Evolutionary conservation across 495 filamentous ascomycete genomes (phyloP), one percentile per base, ranked within the genome.

Genomic region (Podospora comata): DNA sequence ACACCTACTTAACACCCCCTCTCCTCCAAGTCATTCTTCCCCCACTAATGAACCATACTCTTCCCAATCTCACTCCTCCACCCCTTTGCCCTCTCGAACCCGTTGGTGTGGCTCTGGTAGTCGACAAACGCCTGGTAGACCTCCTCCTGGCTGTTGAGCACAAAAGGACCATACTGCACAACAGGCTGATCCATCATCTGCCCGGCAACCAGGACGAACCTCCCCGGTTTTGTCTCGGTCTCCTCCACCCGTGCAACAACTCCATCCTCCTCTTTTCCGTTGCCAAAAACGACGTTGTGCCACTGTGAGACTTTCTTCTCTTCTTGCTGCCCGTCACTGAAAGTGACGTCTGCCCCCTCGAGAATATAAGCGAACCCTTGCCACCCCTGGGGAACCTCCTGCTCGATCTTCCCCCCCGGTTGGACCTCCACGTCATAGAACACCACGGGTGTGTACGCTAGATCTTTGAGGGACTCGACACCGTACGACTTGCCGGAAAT

Each of bases 21-120:
- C 7, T 32, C 30, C 23, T 23, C 1, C 1, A 23, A 23, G 1
- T 23, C 23, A 23, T 23, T 23, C 23, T 23, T 23, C 23, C 23
- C 34, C 34, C 27, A 57, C 58, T 69, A 81, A 57, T 74, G 66
- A 23, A 71, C 71, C 82, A 83, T 83, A 4, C 74, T 73, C 87
- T 95, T 96, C 61, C 94, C 95, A 84, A 99, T 99, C 83, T 97
- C 90, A 74, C 92, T 96, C 77, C 86, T 78, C 95, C 95, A 99
- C 4, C 84, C 85, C 67, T 87, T 85, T 18, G 91, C 90, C 67
- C 90, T 83, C 83, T 99, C 94, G 75, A 99, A 99, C 18, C 94
- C 94, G 79, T 97, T 97, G 27, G 87, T 85, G 67, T 88, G 83
- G 60, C 83, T 89, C 81, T 93, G 91, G 73, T 90, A 99, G 79